Percentiles rank a stretch among this genome's conserved stretches.
Evolutionary conservation across 2,329 filamentous ascomycete genomes (phyloP).

Genomic region (Ophiostoma himal-ulmi): DNA sequence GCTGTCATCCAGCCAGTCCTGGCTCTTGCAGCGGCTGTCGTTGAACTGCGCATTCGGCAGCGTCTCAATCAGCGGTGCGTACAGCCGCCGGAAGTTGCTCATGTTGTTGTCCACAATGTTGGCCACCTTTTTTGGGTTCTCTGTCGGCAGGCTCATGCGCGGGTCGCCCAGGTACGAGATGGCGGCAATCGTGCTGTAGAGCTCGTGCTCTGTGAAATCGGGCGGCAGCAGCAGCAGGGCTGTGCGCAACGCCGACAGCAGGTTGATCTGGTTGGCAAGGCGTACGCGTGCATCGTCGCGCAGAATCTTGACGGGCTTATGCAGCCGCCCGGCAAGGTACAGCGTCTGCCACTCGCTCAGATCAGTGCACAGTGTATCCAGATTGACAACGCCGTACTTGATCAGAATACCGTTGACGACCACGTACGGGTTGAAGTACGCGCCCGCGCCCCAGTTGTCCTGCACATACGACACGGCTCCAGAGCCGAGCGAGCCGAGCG

Average conservation of each 20-base stretch:
- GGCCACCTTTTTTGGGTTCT: conserved; percentile 84
- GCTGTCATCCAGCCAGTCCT: conserved; percentile 59
- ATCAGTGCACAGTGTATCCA: conserved; percentile 82
- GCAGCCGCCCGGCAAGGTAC: conserved; percentile 90
- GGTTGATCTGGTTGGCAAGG: conserved; percentile 90
- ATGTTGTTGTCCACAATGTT: conserved; percentile 94
- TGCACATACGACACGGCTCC: conserved; percentile 79
- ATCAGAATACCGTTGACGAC: conserved; percentile 92
- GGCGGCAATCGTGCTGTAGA: conserved; percentile 86
- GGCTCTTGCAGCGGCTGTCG: conserved; percentile 53
- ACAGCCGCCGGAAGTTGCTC: conserved; percentile 83
- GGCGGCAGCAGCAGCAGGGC: conserved; percentile 80
- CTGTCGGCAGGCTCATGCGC: conserved; percentile 85
- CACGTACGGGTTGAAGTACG: conserved; percentile 96
- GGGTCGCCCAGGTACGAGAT: conserved; percentile 94
- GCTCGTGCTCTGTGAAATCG: conserved; percentile 75
- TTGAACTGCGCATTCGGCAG: conserved; percentile 81
- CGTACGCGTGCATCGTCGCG: conserved; percentile 89
- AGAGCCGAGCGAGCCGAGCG: conserved; percentile 74
- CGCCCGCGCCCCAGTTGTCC: conserved; percentile 81
- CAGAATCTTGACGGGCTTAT: conserved; percentile 97
- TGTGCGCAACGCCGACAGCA: conserved; percentile 84
- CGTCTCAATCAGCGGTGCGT: conserved; percentile 80
- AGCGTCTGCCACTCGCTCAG: conserved; percentile 88
- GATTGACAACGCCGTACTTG: conserved; percentile 95